Conservation (phyloP, 2,329 filamentous ascomycete genomes). For the Zymoseptoria brevis region DNA sequence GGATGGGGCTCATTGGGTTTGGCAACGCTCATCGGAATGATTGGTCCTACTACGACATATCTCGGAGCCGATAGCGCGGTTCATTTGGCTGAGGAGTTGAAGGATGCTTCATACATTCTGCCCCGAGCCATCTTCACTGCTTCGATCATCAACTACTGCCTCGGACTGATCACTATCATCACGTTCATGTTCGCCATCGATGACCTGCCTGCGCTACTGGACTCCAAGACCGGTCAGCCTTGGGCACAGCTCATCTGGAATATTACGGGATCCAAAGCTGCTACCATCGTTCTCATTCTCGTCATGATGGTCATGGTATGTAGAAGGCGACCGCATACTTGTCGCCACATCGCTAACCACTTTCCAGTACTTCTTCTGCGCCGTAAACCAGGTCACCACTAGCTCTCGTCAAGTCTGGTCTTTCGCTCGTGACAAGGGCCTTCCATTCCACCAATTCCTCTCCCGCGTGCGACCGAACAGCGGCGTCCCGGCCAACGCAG, state of each 20-base stretch:
- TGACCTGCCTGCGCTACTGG: slow-evolving; percentile 16
- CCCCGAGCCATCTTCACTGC: slow-evolving; percentile 27
- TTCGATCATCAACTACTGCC: slow-evolving; percentile 24
- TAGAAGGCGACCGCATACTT: neutral
- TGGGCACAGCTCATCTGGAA: slow-evolving; percentile 20
- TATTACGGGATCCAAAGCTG: slow-evolving; percentile 20
- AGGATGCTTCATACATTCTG: slow-evolving; percentile 23
- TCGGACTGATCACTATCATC: slow-evolving; percentile 24
- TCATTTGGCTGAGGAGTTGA: slow-evolving; percentile 30
- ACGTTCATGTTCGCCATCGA: slow-evolving; percentile 26
- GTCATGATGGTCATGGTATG: slow-evolving; percentile 20
- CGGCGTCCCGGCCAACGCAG: slow-evolving; percentile 24
- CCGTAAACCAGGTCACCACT: slow-evolving; percentile 25
- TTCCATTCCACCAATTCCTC: slow-evolving; percentile 23
- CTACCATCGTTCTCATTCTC: slow-evolving; percentile 18
- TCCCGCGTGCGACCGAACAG: slow-evolving; percentile 18
- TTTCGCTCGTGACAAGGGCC: slow-evolving; percentile 24
- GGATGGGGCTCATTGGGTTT: slow-evolving; percentile 20
- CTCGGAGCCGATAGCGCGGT: slow-evolving; percentile 33
- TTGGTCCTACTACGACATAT: slow-evolving; percentile 30
- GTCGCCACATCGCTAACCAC: neutral
- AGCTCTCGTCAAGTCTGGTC: slow-evolving; percentile 24
- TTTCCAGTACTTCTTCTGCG: slow-evolving; percentile 20
- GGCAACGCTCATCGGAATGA: slow-evolving; percentile 22
- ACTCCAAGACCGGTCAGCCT: slow-evolving; percentile 18